Evolutionary conservation across 352 stramenopile species (phyloP).

Genomic region (Blastocystis sp.): DNA sequence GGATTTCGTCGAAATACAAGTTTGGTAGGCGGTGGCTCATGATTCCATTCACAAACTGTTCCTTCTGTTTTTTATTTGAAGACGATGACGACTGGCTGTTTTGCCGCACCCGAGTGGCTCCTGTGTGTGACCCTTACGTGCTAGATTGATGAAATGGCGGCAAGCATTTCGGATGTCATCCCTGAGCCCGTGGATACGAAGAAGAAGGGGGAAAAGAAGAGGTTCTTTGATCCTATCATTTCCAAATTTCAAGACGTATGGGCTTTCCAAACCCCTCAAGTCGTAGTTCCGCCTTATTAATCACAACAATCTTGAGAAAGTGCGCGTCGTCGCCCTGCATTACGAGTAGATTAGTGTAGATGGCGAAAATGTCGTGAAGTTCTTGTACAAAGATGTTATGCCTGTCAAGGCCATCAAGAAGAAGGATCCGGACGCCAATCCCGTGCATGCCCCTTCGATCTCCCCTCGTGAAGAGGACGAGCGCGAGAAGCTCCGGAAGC

Average conservation of each 20-base stretch:
- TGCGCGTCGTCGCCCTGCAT: not conserved
- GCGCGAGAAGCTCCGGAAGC: not conserved
- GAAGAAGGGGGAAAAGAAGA: not conserved
- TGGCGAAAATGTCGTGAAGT: constrained; percentile 21
- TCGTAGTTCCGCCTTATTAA: constrained; percentile 20
- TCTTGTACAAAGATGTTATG: constrained; percentile 22
- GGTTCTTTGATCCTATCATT: not conserved
- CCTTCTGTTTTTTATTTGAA: constrained; percentile 57
- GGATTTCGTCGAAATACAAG: not conserved
- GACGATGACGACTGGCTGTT: constrained; percentile 16
- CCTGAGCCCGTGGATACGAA: not conserved
- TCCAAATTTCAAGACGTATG: constrained; percentile 22
- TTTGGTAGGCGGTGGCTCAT: constrained; percentile 45
- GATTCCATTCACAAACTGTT: constrained; percentile 22
- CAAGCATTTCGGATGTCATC: not conserved
- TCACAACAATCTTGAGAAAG: constrained; percentile 1
- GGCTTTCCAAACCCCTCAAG: not conserved
- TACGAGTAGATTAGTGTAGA: constrained; percentile 6
- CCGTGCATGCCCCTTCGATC: not conserved
- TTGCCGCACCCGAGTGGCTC: not conserved
- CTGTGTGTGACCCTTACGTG: not conserved
- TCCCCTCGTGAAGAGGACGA: not conserved
- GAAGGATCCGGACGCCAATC: not conserved
- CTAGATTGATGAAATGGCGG: constrained; percentile 35
- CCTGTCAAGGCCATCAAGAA: constrained; percentile 38